Evolutionary conservation across 2,329 filamentous ascomycete species (phyloP).

Genomic region (Pseudopithomyces chartarum): DNA sequence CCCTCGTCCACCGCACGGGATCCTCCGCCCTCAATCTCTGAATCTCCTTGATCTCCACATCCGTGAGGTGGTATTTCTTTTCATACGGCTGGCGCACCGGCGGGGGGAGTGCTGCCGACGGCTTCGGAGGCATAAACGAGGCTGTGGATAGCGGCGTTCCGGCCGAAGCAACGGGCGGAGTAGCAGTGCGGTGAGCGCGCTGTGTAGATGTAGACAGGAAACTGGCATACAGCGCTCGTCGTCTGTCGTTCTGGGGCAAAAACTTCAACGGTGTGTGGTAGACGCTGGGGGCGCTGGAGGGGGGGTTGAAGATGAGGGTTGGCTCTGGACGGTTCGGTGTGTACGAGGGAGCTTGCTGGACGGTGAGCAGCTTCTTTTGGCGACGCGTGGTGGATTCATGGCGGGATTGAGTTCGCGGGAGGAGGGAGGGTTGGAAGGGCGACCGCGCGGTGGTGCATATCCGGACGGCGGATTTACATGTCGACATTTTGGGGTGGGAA

Average conservation of each 20-base stretch:
- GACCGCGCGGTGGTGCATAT: constrained; percentile 23
- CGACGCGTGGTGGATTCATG: constrained; percentile 53
- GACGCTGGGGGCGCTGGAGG: constrained; percentile 65
- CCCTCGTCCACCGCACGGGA: constrained; percentile 64
- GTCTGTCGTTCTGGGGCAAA: constrained; percentile 62
- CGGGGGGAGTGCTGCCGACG: constrained; percentile 48
- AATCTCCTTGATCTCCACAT: constrained; percentile 64
- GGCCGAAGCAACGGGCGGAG: constrained; percentile 30
- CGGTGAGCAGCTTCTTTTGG: constrained; percentile 52
- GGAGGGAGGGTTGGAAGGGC: constrained; percentile 18
- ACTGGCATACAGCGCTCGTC: constrained; percentile 53
- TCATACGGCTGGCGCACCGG: constrained; percentile 57
- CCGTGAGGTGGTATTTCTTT: constrained; percentile 66
- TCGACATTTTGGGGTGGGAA: constrained; percentile 36
- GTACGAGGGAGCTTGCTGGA: constrained; percentile 53
- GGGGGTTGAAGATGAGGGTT: constrained; percentile 64
- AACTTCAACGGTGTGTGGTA: constrained; percentile 70
- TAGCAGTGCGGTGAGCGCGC: constrained; percentile 24
- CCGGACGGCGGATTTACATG: constrained; percentile 36
- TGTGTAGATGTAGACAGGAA: constrained; percentile 28
- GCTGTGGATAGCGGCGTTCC: constrained; percentile 34
- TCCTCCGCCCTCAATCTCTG: constrained; percentile 59
- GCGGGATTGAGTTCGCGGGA: constrained; percentile 40
- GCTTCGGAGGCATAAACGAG: constrained; percentile 29
- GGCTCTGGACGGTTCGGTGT: constrained; percentile 32